Percentiles rank a stretch among this genome's conserved stretches.
Conservation (phyloP, 1,284 basidiomycete genomes). For the Spongiforma sp. region DNA sequence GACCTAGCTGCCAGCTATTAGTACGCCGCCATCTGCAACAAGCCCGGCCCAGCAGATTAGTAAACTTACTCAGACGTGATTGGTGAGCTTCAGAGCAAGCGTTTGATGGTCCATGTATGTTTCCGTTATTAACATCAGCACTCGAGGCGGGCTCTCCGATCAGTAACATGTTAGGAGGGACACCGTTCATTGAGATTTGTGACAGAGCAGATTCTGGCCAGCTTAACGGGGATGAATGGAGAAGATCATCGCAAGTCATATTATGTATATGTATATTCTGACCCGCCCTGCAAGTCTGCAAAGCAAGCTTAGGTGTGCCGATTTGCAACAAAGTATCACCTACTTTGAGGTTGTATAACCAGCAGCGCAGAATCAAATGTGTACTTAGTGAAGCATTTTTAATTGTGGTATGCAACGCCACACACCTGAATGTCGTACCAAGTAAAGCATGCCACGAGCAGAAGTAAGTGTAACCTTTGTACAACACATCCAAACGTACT, state of each 20-base stretch:
- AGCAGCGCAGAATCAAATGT: not conserved
- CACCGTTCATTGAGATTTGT: conserved; percentile 63
- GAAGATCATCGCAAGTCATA: conserved; percentile 47
- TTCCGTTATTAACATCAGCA: not conserved
- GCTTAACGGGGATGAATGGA: conserved; percentile 45
- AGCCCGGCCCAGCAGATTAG: no score
- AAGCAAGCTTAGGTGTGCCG: not conserved
- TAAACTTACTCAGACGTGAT: no score
- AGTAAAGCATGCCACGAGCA: not conserved
- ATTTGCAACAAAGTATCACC: conserved; percentile 13
- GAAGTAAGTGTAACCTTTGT: not conserved
- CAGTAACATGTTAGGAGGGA: conserved; percentile 27
- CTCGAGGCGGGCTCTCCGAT: not conserved
- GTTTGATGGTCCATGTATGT: not conserved
- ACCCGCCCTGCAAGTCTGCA: conserved; percentile 50
- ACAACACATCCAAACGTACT: conserved; percentile 26
- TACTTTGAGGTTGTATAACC: conserved; percentile 73
- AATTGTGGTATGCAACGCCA: not conserved
- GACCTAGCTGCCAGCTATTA: not conserved
- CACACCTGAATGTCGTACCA: conserved; percentile 51
- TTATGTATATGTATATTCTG: conserved; percentile 55
- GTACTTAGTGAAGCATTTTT: not conserved
- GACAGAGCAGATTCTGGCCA: conserved; percentile 57
- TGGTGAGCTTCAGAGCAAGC: no score
- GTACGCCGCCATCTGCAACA: not conserved